phyloP scores from a whole-genome alignment of 2,329 filamentous ascomycete genomes.

The Arthrinium phaeospermum region DNA sequence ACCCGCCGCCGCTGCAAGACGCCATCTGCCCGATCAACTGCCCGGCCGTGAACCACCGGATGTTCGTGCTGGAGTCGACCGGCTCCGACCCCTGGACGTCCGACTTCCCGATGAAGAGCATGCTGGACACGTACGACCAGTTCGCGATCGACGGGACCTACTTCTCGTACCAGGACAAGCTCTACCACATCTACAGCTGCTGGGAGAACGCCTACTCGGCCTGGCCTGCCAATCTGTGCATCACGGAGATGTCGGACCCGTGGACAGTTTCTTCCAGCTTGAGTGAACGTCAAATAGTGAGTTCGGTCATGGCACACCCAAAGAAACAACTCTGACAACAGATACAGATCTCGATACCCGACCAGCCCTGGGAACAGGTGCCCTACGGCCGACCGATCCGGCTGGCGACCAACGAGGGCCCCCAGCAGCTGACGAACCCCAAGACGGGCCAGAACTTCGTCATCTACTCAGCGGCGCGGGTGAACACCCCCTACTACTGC shows the following conservation, averaged over 20 bases:
- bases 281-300: constrained; percentile 36
- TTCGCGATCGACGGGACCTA: constrained; percentile 46
- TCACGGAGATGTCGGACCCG: constrained; percentile 42
- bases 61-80: constrained; percentile 42
- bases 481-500: constrained; percentile 45
- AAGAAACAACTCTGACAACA: background rate
- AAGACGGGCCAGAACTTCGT: constrained; percentile 43
- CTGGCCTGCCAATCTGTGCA: constrained; percentile 44
- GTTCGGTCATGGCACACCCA: background rate
- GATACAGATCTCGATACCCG: constrained; percentile 38
- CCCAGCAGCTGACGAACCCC: constrained; percentile 44
- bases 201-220: constrained; percentile 42
- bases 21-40: constrained; percentile 43
- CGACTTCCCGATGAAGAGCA: constrained; percentile 38
- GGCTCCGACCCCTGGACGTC: constrained; percentile 42
- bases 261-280: constrained; percentile 42
- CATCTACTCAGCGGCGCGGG: constrained; percentile 44
- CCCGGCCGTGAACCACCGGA: constrained; percentile 44
- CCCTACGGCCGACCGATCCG: constrained; percentile 41
- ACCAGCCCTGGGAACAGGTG: constrained; percentile 43
- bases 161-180: constrained; percentile 35
- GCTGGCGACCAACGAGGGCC: constrained; percentile 43
- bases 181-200: constrained; percentile 45
- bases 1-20: constrained; percentile 40
- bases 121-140: constrained; percentile 43